Evolutionary conservation across 2,329 filamentous ascomycete species (phyloP).

Genomic region (Dissoconium aciculare): DNA sequence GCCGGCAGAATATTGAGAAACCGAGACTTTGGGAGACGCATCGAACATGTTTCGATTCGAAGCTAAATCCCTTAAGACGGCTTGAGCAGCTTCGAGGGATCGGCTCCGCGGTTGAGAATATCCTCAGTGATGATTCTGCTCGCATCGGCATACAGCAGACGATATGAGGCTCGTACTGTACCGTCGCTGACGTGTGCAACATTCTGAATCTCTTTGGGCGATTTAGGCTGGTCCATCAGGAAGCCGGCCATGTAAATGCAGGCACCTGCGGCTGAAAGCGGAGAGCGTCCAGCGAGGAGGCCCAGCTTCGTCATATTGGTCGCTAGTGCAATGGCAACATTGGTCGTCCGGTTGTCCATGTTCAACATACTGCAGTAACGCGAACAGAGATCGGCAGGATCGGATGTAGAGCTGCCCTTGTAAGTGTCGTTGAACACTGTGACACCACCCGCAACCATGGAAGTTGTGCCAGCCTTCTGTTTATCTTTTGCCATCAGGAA

Average conservation of each 20-base stretch:
- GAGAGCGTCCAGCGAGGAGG: constrained; percentile 79
- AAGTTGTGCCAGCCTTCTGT: constrained; percentile 29
- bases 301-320: constrained; percentile 62
- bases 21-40: too few species aligned
- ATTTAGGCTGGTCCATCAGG: constrained; percentile 62
- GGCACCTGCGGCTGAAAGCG: constrained; percentile 81
- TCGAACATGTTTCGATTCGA: too few species aligned
- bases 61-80: constrained; percentile 15
- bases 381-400: constrained; percentile 48
- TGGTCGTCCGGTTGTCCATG: constrained; percentile 59
- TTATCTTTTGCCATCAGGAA: constrained; percentile 65
- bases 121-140: constrained; percentile 60
- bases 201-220: constrained; percentile 71
- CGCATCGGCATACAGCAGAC: constrained; percentile 61
- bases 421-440: constrained; percentile 18
- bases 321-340: constrained; percentile 65
- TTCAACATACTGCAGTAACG: constrained; percentile 79
- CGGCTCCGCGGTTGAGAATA: constrained; percentile 59
- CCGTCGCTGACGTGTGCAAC: constrained; percentile 89
- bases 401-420: constrained; percentile 18
- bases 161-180: constrained; percentile 92
- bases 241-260: constrained; percentile 94
- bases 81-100: constrained; percentile 53
- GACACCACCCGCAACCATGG: constrained; percentile 26
- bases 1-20: too few species aligned